Percentiles rank a stretch among this genome's conserved stretches.
phyloP scores from a whole-genome alignment of 306 rosid genomes.

The Sechiopsis laciniata region DNA sequence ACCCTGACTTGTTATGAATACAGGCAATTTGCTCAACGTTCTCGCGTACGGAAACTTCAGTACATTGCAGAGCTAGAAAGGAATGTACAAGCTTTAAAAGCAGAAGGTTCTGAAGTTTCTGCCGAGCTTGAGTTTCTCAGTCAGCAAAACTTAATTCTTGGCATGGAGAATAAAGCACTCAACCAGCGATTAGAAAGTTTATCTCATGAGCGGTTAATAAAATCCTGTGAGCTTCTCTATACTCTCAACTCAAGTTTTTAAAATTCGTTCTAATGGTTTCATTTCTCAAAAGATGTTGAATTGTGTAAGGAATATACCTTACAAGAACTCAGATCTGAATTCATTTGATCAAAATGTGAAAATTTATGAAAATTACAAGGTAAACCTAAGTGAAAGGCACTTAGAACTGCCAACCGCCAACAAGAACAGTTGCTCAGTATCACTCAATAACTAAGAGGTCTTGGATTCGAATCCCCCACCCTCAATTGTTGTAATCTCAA shows the following conservation, averaged over 20 bases:
- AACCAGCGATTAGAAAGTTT: slow-evolving; percentile 58
- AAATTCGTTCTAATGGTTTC: background rate
- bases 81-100: slow-evolving; percentile 60
- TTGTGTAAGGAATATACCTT: too few relatives aligned
- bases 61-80: slow-evolving; percentile 79
- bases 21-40: slow-evolving; percentile 80
- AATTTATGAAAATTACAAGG: too few relatives aligned
- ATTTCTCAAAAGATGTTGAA: too few relatives aligned
- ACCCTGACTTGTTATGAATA: slow-evolving; percentile 28
- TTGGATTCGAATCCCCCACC: too few relatives aligned
- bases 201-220: slow-evolving; percentile 66
- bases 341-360: too few relatives aligned
- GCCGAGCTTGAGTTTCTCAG: slow-evolving; percentile 70
- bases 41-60: slow-evolving; percentile 68
- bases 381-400: too few relatives aligned
- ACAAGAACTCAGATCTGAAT: too few relatives aligned
- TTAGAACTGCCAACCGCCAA: too few relatives aligned
- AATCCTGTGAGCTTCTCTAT: slow-evolving; percentile 51
- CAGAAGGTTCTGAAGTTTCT: slow-evolving; percentile 61
- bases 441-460: too few relatives aligned
- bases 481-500: too few relatives aligned
- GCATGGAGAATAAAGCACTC: slow-evolving; percentile 74
- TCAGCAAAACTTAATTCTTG: slow-evolving; percentile 60
- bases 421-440: too few relatives aligned
- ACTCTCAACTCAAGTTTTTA: slow-evolving; percentile 6